A percentile compares a stretch with the other conserved stretches of the same genome.
Conservation (phyloP, 1,284 basidiomycete genomes). For the Chiua sp. region DNA sequence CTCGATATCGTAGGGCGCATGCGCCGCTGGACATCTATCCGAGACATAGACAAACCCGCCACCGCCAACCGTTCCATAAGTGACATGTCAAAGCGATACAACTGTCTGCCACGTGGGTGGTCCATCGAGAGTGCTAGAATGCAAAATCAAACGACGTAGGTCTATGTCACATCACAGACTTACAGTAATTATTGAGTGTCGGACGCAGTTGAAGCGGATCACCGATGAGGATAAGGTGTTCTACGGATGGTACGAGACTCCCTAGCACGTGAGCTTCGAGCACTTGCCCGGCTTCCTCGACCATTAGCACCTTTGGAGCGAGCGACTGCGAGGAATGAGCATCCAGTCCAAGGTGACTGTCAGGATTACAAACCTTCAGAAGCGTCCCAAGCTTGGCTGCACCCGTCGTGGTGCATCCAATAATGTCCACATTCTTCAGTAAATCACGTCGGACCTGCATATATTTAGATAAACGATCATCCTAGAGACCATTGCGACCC, state of each 20-base stretch:
- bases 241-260: slow-evolving; percentile 61
- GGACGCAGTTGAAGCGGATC: slow-evolving; percentile 76
- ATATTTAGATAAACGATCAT: slow-evolving; percentile 6
- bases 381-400: slow-evolving; percentile 67
- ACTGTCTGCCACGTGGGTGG: slow-evolving; percentile 46
- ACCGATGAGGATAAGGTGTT: slow-evolving; percentile 72
- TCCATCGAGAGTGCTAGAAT: slow-evolving; percentile 58
- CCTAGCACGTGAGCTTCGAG: slow-evolving; percentile 74
- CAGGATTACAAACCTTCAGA: slow-evolving; percentile 49
- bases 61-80: slow-evolving; percentile 65
- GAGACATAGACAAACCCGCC: slow-evolving; percentile 59
- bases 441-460: slow-evolving; percentile 43
- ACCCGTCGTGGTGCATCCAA: slow-evolving; percentile 78
- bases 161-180: slow-evolving; percentile 19
- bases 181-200: slow-evolving; percentile 67
- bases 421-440: slow-evolving; percentile 58
- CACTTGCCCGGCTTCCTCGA: slow-evolving; percentile 81
- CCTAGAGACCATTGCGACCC: slow-evolving; percentile 21
- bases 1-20: slow-evolving; percentile 63
- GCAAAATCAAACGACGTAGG: not conserved
- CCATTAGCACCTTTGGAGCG: slow-evolving; percentile 58
- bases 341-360: not conserved
- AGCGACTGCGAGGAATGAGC: slow-evolving; percentile 46
- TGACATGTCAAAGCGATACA: slow-evolving; percentile 66
- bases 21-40: slow-evolving; percentile 62